Evolutionary conservation across 257 asterid genomes (phyloP).

Genomic region (Verbena officinalis): DNA sequence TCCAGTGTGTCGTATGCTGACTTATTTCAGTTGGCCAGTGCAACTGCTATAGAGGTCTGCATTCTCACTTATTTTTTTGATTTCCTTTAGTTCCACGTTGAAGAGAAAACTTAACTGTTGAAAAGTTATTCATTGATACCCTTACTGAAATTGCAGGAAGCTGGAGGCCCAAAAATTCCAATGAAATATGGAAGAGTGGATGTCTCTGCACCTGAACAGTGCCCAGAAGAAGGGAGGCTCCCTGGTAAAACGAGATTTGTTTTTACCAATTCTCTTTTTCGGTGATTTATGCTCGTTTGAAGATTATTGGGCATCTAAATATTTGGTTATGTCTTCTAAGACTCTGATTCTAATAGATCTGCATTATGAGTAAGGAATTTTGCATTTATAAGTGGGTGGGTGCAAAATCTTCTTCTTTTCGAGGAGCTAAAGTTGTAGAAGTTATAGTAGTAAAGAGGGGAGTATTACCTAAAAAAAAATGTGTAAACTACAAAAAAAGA

Average conservation of each 20-base stretch:
- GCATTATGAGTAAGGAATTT: neutral
- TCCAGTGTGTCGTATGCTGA: slow-evolving; percentile 83
- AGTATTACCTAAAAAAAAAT: no score
- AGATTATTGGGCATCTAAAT: neutral
- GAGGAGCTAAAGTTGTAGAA: no score
- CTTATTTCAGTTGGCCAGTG: slow-evolving; percentile 94
- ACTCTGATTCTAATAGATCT: slow-evolving; percentile 18
- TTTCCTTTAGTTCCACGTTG: slow-evolving; percentile 11
- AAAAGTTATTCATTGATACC: slow-evolving; percentile 19
- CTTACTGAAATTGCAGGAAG: slow-evolving; percentile 55
- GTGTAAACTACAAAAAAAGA: no score
- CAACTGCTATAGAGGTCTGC: slow-evolving; percentile 89
- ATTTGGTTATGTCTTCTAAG: neutral
- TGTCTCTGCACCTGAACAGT: slow-evolving; percentile 78
- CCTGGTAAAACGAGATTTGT: slow-evolving; percentile 59
- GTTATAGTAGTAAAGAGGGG: no score
- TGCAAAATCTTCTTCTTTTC: no score
- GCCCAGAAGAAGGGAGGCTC: slow-evolving; percentile 99
- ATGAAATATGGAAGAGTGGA: slow-evolving; percentile 98
- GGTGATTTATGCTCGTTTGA: neutral
- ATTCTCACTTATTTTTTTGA: no score
- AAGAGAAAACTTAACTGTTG: slow-evolving; percentile 1
- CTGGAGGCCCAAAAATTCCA: slow-evolving; percentile 98
- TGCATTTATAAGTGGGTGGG: neutral
- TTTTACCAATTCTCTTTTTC: slow-evolving; percentile 12